A percentile compares a stretch with the other conserved stretches of the same genome.
Conservation (phyloP, 805 yeast species). For the Metschnikowia shivogae region DNA sequence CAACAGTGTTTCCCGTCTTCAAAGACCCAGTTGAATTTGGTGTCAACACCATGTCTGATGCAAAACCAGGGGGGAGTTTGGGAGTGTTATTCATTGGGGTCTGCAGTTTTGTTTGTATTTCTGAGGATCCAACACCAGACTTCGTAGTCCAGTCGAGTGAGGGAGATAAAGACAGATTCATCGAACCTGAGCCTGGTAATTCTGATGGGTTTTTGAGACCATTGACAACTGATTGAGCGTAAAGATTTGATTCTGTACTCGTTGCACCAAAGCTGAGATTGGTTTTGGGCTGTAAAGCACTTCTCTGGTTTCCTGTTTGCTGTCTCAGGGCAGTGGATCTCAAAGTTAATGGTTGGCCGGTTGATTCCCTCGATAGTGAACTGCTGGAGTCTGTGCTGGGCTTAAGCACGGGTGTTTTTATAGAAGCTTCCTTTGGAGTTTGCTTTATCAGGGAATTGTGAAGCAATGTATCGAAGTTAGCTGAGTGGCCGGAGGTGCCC, state of each 20-base stretch:
- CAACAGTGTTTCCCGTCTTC: background rate
- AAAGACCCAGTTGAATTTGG: slow-evolving; percentile 19
- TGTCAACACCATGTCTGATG: slow-evolving; percentile 23
- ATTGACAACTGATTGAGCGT: background rate
- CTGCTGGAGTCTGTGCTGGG: slow-evolving; percentile 4
- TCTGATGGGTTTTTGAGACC: background rate
- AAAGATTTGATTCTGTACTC: slow-evolving; percentile 3
- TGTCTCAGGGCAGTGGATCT: slow-evolving; percentile 4
- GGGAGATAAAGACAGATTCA: background rate
- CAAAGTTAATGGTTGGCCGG: slow-evolving; percentile 8
- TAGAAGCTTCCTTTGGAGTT: slow-evolving; percentile 20
- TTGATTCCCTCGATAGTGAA: background rate
- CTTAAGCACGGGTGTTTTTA: slow-evolving; percentile 20
- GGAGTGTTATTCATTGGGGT: background rate
- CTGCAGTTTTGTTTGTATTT: background rate
- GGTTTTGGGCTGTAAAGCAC: background rate
- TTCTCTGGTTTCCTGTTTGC: background rate
- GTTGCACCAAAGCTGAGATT: slow-evolving; percentile 9
- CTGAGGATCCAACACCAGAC: background rate
- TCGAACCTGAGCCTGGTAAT: too few relatives aligned
- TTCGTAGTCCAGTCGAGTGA: slow-evolving; percentile 1
- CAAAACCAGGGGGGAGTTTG: slow-evolving; percentile 33
- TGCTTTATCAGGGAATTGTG: slow-evolving; percentile 25
- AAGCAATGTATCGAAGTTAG: slow-evolving; percentile 29
- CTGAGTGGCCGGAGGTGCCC: slow-evolving; percentile 1